Evolutionary conservation across 202 grass and related monocot genomes (phyloP).

Genomic region (Dendrocalamus latiflorus): DNA sequence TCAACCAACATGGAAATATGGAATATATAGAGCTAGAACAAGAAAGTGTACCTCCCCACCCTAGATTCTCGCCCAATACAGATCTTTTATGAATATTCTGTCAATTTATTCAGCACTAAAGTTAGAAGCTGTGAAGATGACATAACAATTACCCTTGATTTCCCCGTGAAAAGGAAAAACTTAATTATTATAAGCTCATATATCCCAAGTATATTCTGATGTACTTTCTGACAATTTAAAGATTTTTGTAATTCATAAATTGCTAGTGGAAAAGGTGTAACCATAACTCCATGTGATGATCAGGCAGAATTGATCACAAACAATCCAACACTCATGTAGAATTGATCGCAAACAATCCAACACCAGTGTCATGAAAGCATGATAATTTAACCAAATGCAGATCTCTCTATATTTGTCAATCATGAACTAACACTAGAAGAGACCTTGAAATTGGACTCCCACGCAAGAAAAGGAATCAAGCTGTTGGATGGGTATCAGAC

Average conservation of each 20-base stretch:
- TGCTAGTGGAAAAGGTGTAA: background rate
- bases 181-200: background rate
- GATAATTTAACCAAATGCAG: background rate
- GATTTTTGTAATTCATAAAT: background rate
- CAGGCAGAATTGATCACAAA: background rate
- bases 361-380: background rate
- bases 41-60: background rate
- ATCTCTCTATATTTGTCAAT: background rate
- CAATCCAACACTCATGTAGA: background rate
- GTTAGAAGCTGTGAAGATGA: background rate
- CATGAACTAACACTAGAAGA: background rate
- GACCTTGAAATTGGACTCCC: background rate
- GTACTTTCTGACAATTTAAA: background rate
- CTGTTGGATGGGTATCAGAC: background rate
- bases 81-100: too few relatives aligned
- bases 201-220: background rate
- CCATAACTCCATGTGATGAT: background rate
- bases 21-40: slow-evolving; percentile 6
- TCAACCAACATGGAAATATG: background rate
- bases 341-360: too few relatives aligned
- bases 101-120: too few relatives aligned
- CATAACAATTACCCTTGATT: background rate
- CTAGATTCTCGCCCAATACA: background rate
- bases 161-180: background rate
- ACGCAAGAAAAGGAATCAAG: background rate